These are phyloP conservation scores for Homolaphlyctis polyrhiza DNA, from an alignment of 371 early-diverging fungal genomes.

Conservation along the genomic window DNA sequence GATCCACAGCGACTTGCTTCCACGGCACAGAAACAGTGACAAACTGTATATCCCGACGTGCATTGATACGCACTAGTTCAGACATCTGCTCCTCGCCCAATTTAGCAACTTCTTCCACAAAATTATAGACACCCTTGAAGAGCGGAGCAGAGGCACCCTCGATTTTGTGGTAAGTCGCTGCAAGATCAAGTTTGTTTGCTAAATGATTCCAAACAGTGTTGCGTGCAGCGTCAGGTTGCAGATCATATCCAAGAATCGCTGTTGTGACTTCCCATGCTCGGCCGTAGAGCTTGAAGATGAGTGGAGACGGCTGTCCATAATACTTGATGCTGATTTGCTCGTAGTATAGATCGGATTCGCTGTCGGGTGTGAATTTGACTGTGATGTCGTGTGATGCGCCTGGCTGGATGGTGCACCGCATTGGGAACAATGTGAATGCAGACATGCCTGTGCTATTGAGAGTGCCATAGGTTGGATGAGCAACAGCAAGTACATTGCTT, in stretches of 20 bases:
- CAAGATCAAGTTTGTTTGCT: slow-evolving; percentile 16
- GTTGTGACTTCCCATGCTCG: slow-evolving; percentile 30
- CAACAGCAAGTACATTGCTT: not conserved
- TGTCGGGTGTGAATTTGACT: slow-evolving; percentile 24
- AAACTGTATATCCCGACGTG: slow-evolving; percentile 10
- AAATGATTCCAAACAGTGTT: not conserved
- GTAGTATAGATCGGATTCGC: slow-evolving; percentile 25
- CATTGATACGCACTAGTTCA: slow-evolving; percentile 14
- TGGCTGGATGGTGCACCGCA: slow-evolving; percentile 10
- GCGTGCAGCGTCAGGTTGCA: slow-evolving; percentile 8
- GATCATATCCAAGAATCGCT: slow-evolving; percentile 23
- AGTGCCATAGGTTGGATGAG: slow-evolving; percentile 7
- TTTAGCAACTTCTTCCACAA: not conserved
- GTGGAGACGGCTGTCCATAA: not conserved
- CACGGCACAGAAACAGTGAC: slow-evolving; percentile 19
- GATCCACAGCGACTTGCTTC: slow-evolving; percentile 4
- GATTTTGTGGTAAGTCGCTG: slow-evolving; percentile 11
- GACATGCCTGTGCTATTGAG: slow-evolving; percentile 1
- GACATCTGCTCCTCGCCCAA: slow-evolving; percentile 15
- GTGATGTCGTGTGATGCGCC: slow-evolving; percentile 17
- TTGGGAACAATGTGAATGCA: slow-evolving; percentile 8
- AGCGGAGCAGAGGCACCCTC: slow-evolving; percentile 8
- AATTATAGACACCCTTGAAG: not conserved
- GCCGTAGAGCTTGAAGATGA: slow-evolving; percentile 16
- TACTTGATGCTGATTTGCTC: slow-evolving; percentile 16